A percentile compares a stretch with the other conserved stretches of the same genome.
These are phyloP conservation scores for Peltaster fructicola DNA, from an alignment of 2,329 filamentous ascomycete species.

Conservation along the genomic window DNA sequence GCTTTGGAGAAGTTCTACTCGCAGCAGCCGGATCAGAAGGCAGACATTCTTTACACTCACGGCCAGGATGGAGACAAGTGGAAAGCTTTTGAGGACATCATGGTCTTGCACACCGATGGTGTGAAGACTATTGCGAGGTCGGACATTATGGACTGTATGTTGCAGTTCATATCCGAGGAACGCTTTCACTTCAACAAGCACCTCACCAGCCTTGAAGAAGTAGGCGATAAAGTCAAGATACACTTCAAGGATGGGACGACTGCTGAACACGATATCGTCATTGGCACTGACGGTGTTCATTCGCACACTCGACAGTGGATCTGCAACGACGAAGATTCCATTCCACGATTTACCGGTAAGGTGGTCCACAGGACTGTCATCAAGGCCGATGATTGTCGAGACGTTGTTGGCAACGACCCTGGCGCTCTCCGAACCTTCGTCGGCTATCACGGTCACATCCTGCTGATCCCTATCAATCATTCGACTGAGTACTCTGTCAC, in stretches of 20 bases:
- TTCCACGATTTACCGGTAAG: conserved; percentile 37
- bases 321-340: conserved; percentile 22
- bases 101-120: too few species aligned
- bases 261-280: conserved; percentile 7
- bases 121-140: too few species aligned
- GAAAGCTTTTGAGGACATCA: too few species aligned
- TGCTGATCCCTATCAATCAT: too few species aligned
- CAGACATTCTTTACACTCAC: too few species aligned
- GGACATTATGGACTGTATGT: conserved; percentile 32
- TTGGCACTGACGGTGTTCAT: conserved; percentile 11
- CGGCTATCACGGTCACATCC: too few species aligned
- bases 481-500: too few species aligned
- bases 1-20: too few species aligned
- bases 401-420: conserved; percentile 14
- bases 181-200: conserved; percentile 19
- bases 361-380: conserved; percentile 45
- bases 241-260: conserved; percentile 8
- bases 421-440: too few species aligned
- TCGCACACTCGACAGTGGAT: conserved; percentile 9
- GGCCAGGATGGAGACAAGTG: too few species aligned
- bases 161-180: conserved; percentile 27
- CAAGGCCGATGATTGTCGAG: conserved; percentile 32
- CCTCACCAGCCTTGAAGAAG: conserved; percentile 13
- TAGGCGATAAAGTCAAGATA: conserved; percentile 4
- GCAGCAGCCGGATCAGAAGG: too few species aligned